Base-by-base conservation (phyloP, 331 rosid species). In the Malus hybrid region DNA sequence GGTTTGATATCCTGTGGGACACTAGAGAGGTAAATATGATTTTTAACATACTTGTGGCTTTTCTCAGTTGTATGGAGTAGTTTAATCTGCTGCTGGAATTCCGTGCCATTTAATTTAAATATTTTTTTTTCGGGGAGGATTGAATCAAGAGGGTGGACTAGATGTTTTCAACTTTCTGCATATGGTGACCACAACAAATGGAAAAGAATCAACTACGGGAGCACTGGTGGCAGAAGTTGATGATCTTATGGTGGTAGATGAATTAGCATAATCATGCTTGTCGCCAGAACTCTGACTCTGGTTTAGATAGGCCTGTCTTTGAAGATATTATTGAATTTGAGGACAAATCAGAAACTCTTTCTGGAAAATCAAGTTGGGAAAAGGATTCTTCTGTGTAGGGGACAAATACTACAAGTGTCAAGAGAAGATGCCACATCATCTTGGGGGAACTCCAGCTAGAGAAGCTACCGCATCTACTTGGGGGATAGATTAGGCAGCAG, bases 1-100 rank as follows among this genome's bases (percentile, higher is more conserved):
- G 82, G 52, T 94, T 94, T 82, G 99, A 94, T 42, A 10, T 94
- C 67, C 81, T 94, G 44, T 90, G 93, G 96, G 92, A 92, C 86
- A 80, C 87, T 7, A 86, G 79, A 69, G 83, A 90, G 95, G 99
- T 94, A 79, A 36, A 59, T 73, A 54, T 68, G 39, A 34, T 57
- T 66, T 54, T 27, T 22, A 63, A 65, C 74, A 27, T 65, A 42
- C 6, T 12, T 48, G 48, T 69, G 9, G n/a, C 39, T 55, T 5
- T 39, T 67, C 15, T 19, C 5, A 28, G 55, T 7, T 22, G 36
- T 83, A 42, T 73, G 69, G 29, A 28, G 46, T 75, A 59, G 55
- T 33, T 16, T 59, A 67, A 46, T 70, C 52, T 19, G 36, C 75
- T 77, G 33, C 32, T 61, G 46, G 61, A n/a, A 27, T 19, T 71